Evolutionary conservation across 768 basidiomycete species (phyloP).

Genomic region (Boletus bicolor): DNA sequence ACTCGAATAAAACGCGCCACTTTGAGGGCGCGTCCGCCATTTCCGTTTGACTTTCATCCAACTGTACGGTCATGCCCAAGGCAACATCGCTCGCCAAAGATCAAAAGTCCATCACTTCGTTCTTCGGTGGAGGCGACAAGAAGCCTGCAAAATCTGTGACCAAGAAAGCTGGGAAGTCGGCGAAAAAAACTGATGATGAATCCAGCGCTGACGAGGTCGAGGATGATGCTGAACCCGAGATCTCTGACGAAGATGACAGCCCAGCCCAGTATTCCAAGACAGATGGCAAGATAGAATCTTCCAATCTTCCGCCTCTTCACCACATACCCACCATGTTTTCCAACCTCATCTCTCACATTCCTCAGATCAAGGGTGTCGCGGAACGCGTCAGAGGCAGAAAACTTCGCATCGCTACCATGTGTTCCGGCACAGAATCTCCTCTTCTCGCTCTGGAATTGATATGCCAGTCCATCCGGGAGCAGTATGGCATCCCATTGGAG

Average conservation of each 20-base stretch:
- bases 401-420: conserved; percentile 95
- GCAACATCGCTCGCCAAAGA: conserved; percentile 39
- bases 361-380: conserved; percentile 63
- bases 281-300: conserved; percentile 46
- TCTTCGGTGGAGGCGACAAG: conserved; percentile 43
- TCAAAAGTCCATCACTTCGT: conserved; percentile 54
- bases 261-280: conserved; percentile 37
- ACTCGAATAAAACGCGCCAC: conserved; percentile 18
- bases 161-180: conserved; percentile 32
- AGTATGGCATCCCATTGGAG: conserved; percentile 60
- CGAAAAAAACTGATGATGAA: conserved; percentile 31
- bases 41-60: background rate
- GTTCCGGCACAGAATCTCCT: conserved; percentile 94
- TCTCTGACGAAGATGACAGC: conserved; percentile 30
- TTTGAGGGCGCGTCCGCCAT: conserved; percentile 10
- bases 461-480: conserved; percentile 67
- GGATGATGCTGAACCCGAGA: conserved; percentile 34
- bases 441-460: conserved; percentile 87
- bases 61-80: conserved; percentile 45
- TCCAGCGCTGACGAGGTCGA: conserved; percentile 32
- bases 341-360: conserved; percentile 65
- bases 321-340: conserved; percentile 70
- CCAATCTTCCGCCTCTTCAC: conserved; percentile 73
- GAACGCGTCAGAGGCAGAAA: conserved; percentile 72
- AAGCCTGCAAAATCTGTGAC: conserved; percentile 20